A percentile compares a stretch with the other conserved stretches of the same genome.
These are phyloP conservation scores for Leishmania tarentolae DNA, from an alignment of 208 protist species.

Conservation along the genomic window DNA sequence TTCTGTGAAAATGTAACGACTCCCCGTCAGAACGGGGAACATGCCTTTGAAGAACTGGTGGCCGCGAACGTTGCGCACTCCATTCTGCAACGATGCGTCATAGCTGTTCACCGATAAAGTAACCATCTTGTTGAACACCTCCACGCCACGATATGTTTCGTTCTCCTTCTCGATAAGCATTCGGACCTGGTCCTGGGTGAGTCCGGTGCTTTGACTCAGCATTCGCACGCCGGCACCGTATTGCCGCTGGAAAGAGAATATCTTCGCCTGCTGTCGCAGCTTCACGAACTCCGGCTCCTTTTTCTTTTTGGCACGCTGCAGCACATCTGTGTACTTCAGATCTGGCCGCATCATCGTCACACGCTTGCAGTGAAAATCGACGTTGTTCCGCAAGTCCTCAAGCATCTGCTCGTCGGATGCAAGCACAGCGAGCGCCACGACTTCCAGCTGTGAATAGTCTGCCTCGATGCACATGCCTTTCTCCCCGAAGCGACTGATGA, in stretches of 20 bases:
- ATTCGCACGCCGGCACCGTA: conserved; percentile 93
- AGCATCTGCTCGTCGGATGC: conserved; percentile 90
- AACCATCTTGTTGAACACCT: conserved; percentile 92
- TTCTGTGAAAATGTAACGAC: conserved; percentile 91
- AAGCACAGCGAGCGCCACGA: conserved; percentile 90
- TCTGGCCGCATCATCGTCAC: conserved; percentile 93
- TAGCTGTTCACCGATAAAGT: conserved; percentile 89
- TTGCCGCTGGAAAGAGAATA: conserved; percentile 94
- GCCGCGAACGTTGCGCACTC: conserved; percentile 80
- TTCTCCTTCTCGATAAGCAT: conserved; percentile 92
- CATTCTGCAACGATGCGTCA: conserved; percentile 87
- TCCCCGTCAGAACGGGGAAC: conserved; percentile 91
- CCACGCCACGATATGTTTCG: conserved; percentile 86
- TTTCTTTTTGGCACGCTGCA: conserved; percentile 89
- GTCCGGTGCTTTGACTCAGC: conserved; percentile 91
- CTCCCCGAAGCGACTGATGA: conserved; percentile 88
- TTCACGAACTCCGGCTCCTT: conserved; percentile 94
- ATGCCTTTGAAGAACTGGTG: conserved; percentile 93
- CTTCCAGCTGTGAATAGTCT: conserved; percentile 94
- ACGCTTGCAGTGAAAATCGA: conserved; percentile 94
- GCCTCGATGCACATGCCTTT: conserved; percentile 92
- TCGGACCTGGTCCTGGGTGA: conserved; percentile 91
- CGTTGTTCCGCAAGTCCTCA: conserved; percentile 86
- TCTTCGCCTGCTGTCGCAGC: conserved; percentile 92
- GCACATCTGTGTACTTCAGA: conserved; percentile 90